A percentile compares a stretch with the other conserved stretches of the same genome.
phyloP scores from a whole-genome alignment of 1,139 yeast species.

The Geotrichum reessii region DNA sequence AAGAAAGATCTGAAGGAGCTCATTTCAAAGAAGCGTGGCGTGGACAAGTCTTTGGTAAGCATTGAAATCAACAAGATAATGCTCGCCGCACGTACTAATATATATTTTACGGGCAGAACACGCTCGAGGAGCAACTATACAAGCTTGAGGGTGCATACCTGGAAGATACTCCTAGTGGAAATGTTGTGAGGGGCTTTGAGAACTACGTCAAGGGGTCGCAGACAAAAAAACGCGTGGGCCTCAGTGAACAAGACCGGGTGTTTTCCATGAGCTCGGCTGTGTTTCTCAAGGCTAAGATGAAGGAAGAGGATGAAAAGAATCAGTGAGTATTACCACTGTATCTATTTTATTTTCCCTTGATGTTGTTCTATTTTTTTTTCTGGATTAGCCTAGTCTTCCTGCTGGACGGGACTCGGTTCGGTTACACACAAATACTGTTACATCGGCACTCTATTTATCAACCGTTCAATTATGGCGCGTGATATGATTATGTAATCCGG shows the following conservation, averaged over 20 bases:
- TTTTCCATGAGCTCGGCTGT: slow-evolving; percentile 77
- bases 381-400: background rate
- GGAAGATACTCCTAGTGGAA: slow-evolving; percentile 65
- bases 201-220: slow-evolving; percentile 57
- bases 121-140: slow-evolving; percentile 74
- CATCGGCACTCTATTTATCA: background rate
- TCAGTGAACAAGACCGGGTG: slow-evolving; percentile 76
- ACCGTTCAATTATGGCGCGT: background rate
- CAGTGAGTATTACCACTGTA: background rate
- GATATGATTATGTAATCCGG: background rate
- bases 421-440: background rate
- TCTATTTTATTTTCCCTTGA: background rate
- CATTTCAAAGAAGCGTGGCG: slow-evolving; percentile 55
- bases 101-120: slow-evolving; percentile 20
- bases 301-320: slow-evolving; percentile 27
- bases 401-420: background rate
- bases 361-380: too few relatives aligned
- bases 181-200: slow-evolving; percentile 85
- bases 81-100: background rate
- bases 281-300: slow-evolving; percentile 47
- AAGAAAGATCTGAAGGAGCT: slow-evolving; percentile 64
- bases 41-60: slow-evolving; percentile 55
- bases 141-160: slow-evolving; percentile 76
- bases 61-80: background rate
- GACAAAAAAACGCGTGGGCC: slow-evolving; percentile 50